Conservation (phyloP, 805 yeast species). For the Saccharomycopsis microspora region DNA sequence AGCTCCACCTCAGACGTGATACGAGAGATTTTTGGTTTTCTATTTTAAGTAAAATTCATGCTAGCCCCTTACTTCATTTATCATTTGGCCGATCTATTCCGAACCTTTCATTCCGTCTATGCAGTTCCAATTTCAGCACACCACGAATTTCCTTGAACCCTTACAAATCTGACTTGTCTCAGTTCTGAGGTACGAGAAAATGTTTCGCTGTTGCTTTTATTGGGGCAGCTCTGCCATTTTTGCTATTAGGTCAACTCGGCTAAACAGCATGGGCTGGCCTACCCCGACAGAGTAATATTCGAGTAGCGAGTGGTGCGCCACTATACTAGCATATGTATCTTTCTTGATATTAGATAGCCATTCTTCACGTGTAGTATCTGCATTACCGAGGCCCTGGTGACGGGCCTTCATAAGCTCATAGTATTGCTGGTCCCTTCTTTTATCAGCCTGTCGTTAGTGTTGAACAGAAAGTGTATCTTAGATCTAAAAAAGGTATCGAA, state of each 20-base stretch:
- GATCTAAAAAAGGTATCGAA: no score
- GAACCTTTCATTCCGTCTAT: no score
- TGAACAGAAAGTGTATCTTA: no score
- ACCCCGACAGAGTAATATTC: slow-evolving; percentile 42
- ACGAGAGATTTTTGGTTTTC: no score
- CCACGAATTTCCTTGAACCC: no score
- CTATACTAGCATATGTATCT: slow-evolving; percentile 52
- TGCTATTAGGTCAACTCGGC: slow-evolving; percentile 25
- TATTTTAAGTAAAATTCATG: no score
- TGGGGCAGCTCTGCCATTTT: slow-evolving; percentile 25
- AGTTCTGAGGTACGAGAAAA: no score
- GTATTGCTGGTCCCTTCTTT: slow-evolving; percentile 45
- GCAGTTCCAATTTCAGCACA: no score
- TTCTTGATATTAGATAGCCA: slow-evolving; percentile 58
- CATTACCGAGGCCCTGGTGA: slow-evolving; percentile 66
- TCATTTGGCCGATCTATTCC: no score
- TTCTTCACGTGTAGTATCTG: slow-evolving; percentile 53
- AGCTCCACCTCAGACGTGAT: no score
- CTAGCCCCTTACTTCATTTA: no score
- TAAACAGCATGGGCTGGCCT: slow-evolving; percentile 30
- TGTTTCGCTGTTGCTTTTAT: slow-evolving; percentile 9
- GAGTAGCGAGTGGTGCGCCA: slow-evolving; percentile 46
- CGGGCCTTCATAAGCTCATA: slow-evolving; percentile 46
- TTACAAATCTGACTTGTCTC: no score
- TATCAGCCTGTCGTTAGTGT: slow-evolving; percentile 39